Conservation (phyloP, 2,329 filamentous ascomycete genomes). For the Paraphoma chrysanthemicola region DNA sequence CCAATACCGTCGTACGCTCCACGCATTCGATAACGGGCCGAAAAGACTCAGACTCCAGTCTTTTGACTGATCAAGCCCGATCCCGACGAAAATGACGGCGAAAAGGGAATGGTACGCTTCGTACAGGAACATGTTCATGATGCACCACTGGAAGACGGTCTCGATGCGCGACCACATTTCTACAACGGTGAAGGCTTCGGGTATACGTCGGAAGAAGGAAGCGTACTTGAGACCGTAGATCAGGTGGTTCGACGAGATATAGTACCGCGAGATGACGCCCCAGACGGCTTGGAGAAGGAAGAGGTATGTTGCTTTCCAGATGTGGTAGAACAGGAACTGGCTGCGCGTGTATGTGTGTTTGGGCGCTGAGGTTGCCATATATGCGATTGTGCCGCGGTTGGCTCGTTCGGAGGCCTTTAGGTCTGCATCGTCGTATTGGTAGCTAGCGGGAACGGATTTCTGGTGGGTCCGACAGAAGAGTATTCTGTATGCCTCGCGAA, state of each 20-base stretch:
- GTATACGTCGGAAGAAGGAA: slow-evolving; percentile 9
- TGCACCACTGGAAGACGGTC: slow-evolving; percentile 13
- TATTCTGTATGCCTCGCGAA: slow-evolving; percentile 15
- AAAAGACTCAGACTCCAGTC: slow-evolving; percentile 21
- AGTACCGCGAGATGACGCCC: background rate
- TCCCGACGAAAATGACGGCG: slow-evolving; percentile 14
- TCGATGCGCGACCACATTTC: slow-evolving; percentile 7
- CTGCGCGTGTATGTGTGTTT: background rate
- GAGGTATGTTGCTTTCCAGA: background rate
- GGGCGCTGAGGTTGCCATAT: background rate
- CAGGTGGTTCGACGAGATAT: background rate
- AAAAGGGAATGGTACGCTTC: slow-evolving; percentile 16
- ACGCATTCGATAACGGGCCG: slow-evolving; percentile 7
- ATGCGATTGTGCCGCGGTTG: too few species aligned
- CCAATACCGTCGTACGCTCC: slow-evolving; percentile 25
- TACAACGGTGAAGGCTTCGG: slow-evolving; percentile 2
- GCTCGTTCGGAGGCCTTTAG: background rate
- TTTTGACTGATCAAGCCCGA: slow-evolving; percentile 7
- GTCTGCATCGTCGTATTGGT: background rate
- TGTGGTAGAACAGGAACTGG: background rate
- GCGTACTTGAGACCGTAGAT: background rate
- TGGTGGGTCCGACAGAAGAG: slow-evolving; percentile 13
- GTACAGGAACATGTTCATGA: slow-evolving; percentile 21
- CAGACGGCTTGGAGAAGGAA: background rate
- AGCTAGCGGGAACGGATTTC: background rate